A percentile compares a stretch with the other conserved stretches of the same genome.
Conservation (phyloP, 2,329 filamentous ascomycete species). For the Camillea tinctor region DNA sequence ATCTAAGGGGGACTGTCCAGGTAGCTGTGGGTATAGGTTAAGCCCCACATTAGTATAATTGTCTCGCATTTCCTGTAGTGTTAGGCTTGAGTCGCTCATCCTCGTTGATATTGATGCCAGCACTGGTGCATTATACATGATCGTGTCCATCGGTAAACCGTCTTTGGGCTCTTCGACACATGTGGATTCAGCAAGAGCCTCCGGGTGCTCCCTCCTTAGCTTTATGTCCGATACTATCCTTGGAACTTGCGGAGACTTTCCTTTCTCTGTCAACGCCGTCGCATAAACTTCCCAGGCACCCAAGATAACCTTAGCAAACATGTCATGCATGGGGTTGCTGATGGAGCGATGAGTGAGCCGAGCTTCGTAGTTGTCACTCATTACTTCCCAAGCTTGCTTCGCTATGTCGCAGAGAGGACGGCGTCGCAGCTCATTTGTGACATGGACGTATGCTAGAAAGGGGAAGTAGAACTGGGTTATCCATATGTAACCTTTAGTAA, state of each 20-base stretch:
- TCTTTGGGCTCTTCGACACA: not conserved
- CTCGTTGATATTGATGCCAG: not conserved
- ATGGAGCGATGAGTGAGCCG: slow-evolving; percentile 21
- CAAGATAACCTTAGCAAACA: slow-evolving; percentile 1
- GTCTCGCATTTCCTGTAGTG: not conserved
- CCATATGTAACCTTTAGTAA: slow-evolving; percentile 38
- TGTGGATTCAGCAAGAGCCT: not conserved
- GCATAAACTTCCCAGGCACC: slow-evolving; percentile 4
- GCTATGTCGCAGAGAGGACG: slow-evolving; percentile 26
- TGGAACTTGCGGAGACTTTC: not conserved
- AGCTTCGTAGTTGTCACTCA: slow-evolving; percentile 45
- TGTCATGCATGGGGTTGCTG: not conserved
- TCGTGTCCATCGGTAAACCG: not conserved
- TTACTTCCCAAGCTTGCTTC: slow-evolving; percentile 39
- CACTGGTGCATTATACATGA: not conserved
- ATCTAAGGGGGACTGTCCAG: not conserved
- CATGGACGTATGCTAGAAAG: slow-evolving; percentile 40
- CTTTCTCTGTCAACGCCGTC: not conserved
- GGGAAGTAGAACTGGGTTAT: slow-evolving; percentile 38
- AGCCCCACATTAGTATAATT: not conserved
- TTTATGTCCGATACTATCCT: not conserved
- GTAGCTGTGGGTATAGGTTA: not conserved
- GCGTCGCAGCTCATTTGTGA: slow-evolving; percentile 34
- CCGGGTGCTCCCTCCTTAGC: not conserved
- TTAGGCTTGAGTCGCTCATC: not conserved